These are phyloP conservation scores for Cyberlindnera galapagoensis DNA, from an alignment of 805 yeast species.

Conservation along the genomic window DNA sequence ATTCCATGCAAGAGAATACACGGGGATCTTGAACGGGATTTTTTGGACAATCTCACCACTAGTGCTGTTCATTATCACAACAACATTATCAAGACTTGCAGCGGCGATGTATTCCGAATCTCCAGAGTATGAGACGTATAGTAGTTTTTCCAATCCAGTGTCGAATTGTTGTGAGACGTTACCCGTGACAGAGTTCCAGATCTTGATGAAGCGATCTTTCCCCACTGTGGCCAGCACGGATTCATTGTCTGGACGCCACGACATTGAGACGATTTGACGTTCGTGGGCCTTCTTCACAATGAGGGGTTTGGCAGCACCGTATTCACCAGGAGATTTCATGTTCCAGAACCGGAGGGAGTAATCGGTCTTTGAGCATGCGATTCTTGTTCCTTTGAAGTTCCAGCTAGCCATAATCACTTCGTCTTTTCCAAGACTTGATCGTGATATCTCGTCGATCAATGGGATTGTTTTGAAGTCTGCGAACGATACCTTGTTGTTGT, in stretches of 20 bases:
- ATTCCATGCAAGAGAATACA: constrained; percentile 27
- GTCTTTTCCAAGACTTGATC: neutral
- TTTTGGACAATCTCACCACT: constrained; percentile 26
- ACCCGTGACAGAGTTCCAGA: constrained; percentile 40
- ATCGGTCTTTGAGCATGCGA: constrained; percentile 26
- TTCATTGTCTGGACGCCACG: constrained; percentile 45
- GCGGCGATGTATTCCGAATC: constrained; percentile 43
- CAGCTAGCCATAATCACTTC: constrained; percentile 20
- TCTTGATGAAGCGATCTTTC: constrained; percentile 36
- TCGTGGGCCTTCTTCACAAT: constrained; percentile 36
- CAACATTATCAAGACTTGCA: constrained; percentile 32
- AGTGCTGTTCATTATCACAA: constrained; percentile 30
- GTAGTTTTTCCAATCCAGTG: constrained; percentile 23
- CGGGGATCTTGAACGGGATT: constrained; percentile 21
- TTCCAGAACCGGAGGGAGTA: constrained; percentile 28
- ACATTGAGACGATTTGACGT: constrained; percentile 32
- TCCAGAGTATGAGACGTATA: constrained; percentile 20
- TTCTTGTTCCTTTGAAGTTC: constrained; percentile 25
- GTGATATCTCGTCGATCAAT: neutral
- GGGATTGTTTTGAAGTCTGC: constrained; percentile 3
- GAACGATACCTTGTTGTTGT: no score
- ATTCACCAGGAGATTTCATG: constrained; percentile 17
- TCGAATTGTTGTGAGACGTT: constrained; percentile 26
- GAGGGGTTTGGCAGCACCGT: constrained; percentile 25
- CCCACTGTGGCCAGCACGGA: constrained; percentile 43